A percentile compares a stretch with the other conserved stretches of the same genome.
Evolutionary conservation across 345 rosid species (phyloP).

Genomic region (Eutrema japonicum): DNA sequence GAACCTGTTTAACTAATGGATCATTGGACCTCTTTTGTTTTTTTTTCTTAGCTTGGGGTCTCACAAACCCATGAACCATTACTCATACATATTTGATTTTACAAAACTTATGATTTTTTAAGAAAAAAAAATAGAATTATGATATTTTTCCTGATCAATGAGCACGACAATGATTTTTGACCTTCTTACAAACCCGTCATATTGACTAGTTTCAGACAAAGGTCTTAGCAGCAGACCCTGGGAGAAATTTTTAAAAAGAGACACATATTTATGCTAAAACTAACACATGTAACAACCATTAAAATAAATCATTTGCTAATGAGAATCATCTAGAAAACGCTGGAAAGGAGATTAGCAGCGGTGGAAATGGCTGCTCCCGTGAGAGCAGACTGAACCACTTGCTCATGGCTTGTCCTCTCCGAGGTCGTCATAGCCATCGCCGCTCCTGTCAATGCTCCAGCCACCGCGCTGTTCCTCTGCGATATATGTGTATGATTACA

Average conservation of each 20-base stretch:
- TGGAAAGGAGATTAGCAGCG: conserved; percentile 79
- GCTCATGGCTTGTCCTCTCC: conserved; percentile 72
- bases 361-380: conserved; percentile 93
- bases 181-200: neutral
- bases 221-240: neutral
- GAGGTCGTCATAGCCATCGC: conserved; percentile 75
- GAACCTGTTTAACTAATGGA: neutral
- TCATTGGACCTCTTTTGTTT: neutral
- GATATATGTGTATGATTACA: neutral
- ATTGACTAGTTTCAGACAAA: conserved; percentile 14
- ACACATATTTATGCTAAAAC: conserved; percentile 16
- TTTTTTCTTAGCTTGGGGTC: neutral
- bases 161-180: neutral
- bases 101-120: too few relatives aligned
- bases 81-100: neutral
- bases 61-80: neutral
- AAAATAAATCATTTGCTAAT: neutral
- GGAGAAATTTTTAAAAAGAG: neutral
- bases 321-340: conserved; percentile 53
- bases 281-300: conserved; percentile 14
- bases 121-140: too few relatives aligned
- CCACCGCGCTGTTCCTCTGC: conserved; percentile 90
- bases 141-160: neutral
- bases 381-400: conserved; percentile 80
- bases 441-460: conserved; percentile 88